Conservation (phyloP, 108 stramenopile genomes). For the Conticribra guillardii region DNA sequence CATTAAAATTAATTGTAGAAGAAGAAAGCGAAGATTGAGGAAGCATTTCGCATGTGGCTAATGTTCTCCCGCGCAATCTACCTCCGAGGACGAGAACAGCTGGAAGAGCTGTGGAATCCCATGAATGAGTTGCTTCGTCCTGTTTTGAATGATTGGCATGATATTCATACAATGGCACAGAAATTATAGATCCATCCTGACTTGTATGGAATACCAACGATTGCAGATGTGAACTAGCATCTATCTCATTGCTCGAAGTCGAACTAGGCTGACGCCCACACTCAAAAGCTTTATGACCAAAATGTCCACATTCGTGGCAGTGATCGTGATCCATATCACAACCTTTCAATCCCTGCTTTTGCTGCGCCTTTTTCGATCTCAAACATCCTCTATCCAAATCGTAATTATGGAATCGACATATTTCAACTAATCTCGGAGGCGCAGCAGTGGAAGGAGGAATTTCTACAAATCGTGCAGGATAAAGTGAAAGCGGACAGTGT, state of each 20-base stretch:
- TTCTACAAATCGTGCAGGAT: too few relatives aligned
- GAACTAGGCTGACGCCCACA: too few relatives aligned
- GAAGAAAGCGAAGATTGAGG: conserved; percentile 15
- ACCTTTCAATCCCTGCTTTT: conserved; percentile 10
- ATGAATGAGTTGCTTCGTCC: background rate
- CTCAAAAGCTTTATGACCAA: conserved; percentile 33
- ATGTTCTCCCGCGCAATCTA: conserved; percentile 30
- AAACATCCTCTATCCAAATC: conserved; percentile 42
- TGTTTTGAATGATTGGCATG: background rate
- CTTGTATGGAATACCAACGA: conserved; percentile 13
- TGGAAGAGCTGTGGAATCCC: conserved; percentile 5
- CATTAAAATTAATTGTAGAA: background rate
- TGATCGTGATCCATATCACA: conserved; percentile 35
- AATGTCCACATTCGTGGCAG: conserved; percentile 29
- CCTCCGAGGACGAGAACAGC: conserved; percentile 39
- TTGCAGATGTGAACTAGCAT: too few relatives aligned
- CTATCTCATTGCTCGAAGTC: too few relatives aligned
- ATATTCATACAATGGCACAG: conserved; percentile 3
- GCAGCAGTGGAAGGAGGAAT: too few relatives aligned
- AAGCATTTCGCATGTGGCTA: conserved; percentile 34
- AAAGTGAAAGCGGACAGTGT: background rate
- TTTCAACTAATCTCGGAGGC: conserved; percentile 18
- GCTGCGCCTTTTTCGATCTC: conserved; percentile 18
- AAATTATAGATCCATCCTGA: conserved; percentile 2
- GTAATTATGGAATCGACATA: conserved; percentile 46